phyloP scores from a whole-genome alignment of 148 eudicot species.

The Cornus controversa region DNA sequence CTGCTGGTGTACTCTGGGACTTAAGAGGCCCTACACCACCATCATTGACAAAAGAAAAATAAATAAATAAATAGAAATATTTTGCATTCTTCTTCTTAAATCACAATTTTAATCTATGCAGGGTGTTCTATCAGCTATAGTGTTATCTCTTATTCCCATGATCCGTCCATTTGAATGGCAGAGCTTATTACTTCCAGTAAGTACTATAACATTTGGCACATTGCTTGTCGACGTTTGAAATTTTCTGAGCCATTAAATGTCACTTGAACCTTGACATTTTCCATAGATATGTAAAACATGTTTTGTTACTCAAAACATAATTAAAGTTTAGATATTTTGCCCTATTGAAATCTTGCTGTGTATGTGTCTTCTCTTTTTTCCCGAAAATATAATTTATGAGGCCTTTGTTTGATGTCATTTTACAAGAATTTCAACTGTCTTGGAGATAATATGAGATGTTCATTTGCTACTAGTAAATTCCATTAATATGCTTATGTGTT shows the following conservation, averaged over 20 bases:
- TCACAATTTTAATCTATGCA: conserved; percentile 32
- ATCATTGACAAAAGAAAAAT: too few species aligned
- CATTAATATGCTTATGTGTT: neutral
- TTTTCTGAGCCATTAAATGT: neutral
- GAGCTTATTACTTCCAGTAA: conserved; percentile 88
- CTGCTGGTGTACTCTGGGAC: too few species aligned
- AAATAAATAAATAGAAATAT: neutral
- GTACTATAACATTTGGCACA: conserved; percentile 19
- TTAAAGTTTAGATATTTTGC: neutral
- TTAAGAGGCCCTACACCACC: too few species aligned
- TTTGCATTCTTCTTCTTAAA: conserved; percentile 8
- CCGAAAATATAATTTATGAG: neutral
- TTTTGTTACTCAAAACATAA: neutral
- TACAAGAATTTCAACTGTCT: neutral
- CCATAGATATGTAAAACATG: neutral
- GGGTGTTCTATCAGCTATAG: conserved; percentile 86
- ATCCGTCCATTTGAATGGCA: conserved; percentile 99
- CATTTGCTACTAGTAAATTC: neutral
- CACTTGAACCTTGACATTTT: neutral
- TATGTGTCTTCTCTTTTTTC: neutral
- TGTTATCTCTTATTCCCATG: conserved; percentile 73
- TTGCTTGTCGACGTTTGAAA: neutral
- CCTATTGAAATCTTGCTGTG: neutral
- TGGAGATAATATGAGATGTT: neutral
- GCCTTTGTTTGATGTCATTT: neutral